These are phyloP conservation scores for barrel medic (Medicago truncatula) DNA, from an alignment of 306 rosid species.

Conservation along the genomic window MtrunA17r5.0-ANR NC_053049.1:8211001-8211500, in stretches of 20 bases:
- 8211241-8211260: constrained; percentile 18
- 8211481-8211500: constrained; percentile 83
- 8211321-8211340: constrained; percentile 61
- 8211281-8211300: constrained; percentile 33
- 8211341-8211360: constrained; percentile 59
- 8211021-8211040: too few species aligned
- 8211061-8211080: not conserved
- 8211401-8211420: constrained; percentile 59
- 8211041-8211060: not conserved
- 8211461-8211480: constrained; percentile 97
- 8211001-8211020: not conserved
- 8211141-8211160: constrained; percentile 4
- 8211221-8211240: constrained; percentile 34
- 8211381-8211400: constrained; percentile 56
- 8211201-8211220: constrained; percentile 45
- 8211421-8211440: constrained; percentile 85
- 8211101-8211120: not conserved
- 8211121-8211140: not conserved
- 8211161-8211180: constrained; percentile 36
- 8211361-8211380: constrained; percentile 65
- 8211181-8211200: constrained; percentile 37
- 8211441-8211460: constrained; percentile 70
- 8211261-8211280: constrained; percentile 24
- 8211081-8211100: not conserved
- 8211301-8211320: constrained; percentile 41